Evolutionary conservation across 129 eudicot species (phyloP), one percentile per base, ranked within the genome.

Genomic region (Tagetes patula): DNA sequence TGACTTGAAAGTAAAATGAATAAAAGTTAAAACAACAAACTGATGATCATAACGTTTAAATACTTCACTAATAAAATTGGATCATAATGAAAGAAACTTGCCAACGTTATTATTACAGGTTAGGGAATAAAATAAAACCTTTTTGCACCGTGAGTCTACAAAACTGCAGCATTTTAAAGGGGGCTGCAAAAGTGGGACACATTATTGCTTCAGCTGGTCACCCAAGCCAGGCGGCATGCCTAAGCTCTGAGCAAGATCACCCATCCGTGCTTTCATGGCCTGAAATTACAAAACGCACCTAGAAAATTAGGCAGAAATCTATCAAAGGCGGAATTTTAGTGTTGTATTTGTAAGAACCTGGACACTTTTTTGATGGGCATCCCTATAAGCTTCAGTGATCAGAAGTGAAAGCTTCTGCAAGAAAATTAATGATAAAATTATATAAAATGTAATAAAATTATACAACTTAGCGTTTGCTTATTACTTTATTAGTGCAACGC

Each of bases 181-280:
- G 53, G 73, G 13, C 62, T 62, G 72, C 34, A 45, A 66, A 75
- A 65, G 45, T 48, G 64, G 75, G 65, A 14, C 14, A 10, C 36
- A 64, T 80, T 76, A 83, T 79, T 77, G 84, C 84, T 91, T 91
- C 41, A 86, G 82, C 46, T 93, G 91, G 34, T 88, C 96, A 8
- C 90, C 75, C 10, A 91, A 65, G 41, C 97, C 96, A 12, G 79
- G 91, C 20, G 97, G 97, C 96, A 92, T 92, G 52, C 97, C 97
- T 78, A 89, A 82, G 80, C 97, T 89, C 80, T 87, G 94, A 42
- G 97, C 97, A 66, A 92, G 97, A 78, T 92, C 87, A 31, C 85
- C 88, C 97, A 92, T 92, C 70, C 97, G 88, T 41, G 88, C 97
- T 82, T 92, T 92, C 97, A 92, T 89, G 4, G 92, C 96, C 92